These are phyloP conservation scores for Penicillium digitatum DNA, from an alignment of 2,329 filamentous ascomycete genomes.

Conservation along the genomic window DNA sequence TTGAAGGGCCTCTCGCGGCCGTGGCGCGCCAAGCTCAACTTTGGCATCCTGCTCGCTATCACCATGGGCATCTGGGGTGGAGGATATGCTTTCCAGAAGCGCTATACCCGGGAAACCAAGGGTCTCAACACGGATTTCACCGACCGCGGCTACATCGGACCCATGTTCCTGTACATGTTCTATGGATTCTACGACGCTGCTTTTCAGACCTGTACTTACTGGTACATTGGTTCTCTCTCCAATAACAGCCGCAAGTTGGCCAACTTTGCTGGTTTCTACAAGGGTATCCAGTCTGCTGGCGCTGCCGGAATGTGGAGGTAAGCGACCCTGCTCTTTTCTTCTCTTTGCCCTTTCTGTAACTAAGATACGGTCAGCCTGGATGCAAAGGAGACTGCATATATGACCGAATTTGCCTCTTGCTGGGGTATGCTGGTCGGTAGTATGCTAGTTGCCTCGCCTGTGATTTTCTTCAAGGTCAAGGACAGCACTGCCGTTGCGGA, in stretches of 20 bases:
- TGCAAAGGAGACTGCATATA: conserved; percentile 58
- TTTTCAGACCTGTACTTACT: conserved; percentile 90
- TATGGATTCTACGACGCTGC: conserved; percentile 85
- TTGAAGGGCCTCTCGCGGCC: conserved; percentile 56
- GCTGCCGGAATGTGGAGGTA: conserved; percentile 57
- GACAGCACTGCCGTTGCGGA: conserved; percentile 78
- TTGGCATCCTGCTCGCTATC: conserved; percentile 59
- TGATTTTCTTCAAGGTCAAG: conserved; percentile 74
- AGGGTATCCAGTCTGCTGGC: conserved; percentile 84
- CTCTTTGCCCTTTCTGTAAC: background rate
- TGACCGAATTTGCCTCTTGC: conserved; percentile 67
- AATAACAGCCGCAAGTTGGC: conserved; percentile 90
- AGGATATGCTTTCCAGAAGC: conserved; percentile 71
- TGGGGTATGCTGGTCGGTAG: conserved; percentile 75
- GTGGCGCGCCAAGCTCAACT: conserved; percentile 62
- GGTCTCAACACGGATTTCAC: conserved; percentile 58
- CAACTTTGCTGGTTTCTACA: conserved; percentile 89
- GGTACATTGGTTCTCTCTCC: conserved; percentile 90
- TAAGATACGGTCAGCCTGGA: conserved; percentile 58
- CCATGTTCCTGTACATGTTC: conserved; percentile 86
- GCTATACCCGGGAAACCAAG: conserved; percentile 51
- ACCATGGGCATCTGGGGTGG: conserved; percentile 80
- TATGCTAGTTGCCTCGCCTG: conserved; percentile 70
- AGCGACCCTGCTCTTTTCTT: conserved; percentile 13
- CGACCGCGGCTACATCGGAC: conserved; percentile 64